Evolutionary conservation across 805 yeast species (phyloP).

Genomic region (Candida golubevii): DNA sequence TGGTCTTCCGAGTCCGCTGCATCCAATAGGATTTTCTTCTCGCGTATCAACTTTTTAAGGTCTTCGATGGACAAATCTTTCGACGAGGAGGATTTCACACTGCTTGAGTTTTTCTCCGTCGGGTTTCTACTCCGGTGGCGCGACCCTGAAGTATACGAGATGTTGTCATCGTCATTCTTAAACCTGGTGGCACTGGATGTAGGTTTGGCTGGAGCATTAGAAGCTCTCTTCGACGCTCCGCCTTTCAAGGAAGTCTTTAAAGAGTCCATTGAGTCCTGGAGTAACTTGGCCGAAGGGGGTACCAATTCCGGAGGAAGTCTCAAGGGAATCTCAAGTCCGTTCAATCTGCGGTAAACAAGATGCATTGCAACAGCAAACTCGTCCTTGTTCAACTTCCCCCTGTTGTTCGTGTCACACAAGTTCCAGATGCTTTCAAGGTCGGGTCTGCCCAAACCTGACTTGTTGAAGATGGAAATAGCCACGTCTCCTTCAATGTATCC

Average conservation of each 20-base stretch:
- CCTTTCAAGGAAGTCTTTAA: conserved; percentile 62
- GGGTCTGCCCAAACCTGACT: conserved; percentile 80
- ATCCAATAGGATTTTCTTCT: conserved; percentile 64
- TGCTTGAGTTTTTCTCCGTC: conserved; percentile 14
- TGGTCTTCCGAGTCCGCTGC: conserved; percentile 68
- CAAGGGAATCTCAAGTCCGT: conserved; percentile 81
- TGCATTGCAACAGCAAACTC: conserved; percentile 98
- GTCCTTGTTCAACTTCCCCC: conserved; percentile 80
- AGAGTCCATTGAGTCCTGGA: conserved; percentile 65
- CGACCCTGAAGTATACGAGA: conserved; percentile 67
- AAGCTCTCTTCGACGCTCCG: conserved; percentile 21
- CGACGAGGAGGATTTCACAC: conserved; percentile 22
- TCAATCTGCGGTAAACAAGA: conserved; percentile 82
- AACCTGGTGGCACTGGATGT: conserved; percentile 38
- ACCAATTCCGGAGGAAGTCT: conserved; percentile 82
- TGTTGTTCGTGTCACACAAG: conserved; percentile 74
- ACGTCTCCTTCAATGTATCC: conserved; percentile 77
- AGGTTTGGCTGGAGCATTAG: conserved; percentile 16
- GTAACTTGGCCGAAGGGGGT: conserved; percentile 77
- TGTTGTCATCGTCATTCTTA: conserved; percentile 70
- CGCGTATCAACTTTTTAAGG: conserved; percentile 62
- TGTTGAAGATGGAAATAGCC: conserved; percentile 83
- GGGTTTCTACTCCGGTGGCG: conserved; percentile 45
- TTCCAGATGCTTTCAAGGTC: conserved; percentile 93
- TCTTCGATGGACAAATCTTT: conserved; percentile 46